Base-by-base conservation (phyloP, 1,284 basidiomycete genomes). In the Mixia osmundae region DNA sequence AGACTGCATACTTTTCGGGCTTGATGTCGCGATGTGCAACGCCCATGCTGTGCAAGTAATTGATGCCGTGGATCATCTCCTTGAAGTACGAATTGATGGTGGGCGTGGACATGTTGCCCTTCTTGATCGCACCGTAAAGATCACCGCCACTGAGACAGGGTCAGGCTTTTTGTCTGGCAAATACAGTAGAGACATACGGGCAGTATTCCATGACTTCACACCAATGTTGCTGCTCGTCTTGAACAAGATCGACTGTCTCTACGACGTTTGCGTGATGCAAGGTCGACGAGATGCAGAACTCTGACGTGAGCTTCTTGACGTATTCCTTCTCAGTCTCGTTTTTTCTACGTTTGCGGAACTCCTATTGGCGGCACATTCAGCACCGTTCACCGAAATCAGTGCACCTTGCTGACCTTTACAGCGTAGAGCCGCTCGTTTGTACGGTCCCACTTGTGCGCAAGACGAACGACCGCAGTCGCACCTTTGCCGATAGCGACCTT, bases 171-270 rank as follows among this genome's bases (percentile, higher is more conserved):
- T 20, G 19, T 23, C 32, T 26, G 10, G 10, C 25, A 26, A 26
- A 26, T 10, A 26, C 10, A 26, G 25, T 10, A 14, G 25, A 26
- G 8, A 19, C 29, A 10, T 15, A 35, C 33, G 82, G 80, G 57
- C 89, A 94, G 54, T 87, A 95, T 60, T 97, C 91, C 91, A 97
- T 95, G 42, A 97, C 89, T 58, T 97, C 89, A 55, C 89, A 97
- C 89, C 89, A 97, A 53, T 85, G 76, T 44, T 79, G 73, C 47
- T 66, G 72, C 59, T 97, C 89, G 58, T 97, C 89, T 54, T 97
- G 89, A 19, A 97, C 78, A 46, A 97, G 71, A 59, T 97, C 89
- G 42, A 97, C 91, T 2, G 89, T 97, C 63, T 97, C 89, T 52
- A 97, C 87, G 50, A 97, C 69, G 57, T 97, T 97, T 55, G 72